Percentiles rank a stretch among this genome's conserved stretches.
These are phyloP conservation scores for Anisodus tanguticus DNA, from an alignment of 257 asterid species.

Conservation along the genomic window DNA sequence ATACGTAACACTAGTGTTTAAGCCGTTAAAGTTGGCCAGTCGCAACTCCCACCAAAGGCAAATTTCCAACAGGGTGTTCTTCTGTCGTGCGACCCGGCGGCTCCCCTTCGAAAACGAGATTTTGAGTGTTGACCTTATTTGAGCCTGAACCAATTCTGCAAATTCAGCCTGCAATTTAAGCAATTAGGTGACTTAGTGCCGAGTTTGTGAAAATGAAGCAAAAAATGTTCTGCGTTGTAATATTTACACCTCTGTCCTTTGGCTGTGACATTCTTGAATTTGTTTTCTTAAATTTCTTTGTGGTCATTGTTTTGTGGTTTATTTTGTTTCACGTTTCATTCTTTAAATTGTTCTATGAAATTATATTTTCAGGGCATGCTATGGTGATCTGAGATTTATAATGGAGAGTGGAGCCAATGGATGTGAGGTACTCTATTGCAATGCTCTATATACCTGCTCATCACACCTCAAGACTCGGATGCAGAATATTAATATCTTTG, in stretches of 20 bases:
- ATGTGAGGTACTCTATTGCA: constrained; percentile 47
- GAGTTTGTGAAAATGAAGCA: constrained; percentile 36
- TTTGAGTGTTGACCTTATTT: background rate
- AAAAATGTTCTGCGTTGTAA: background rate
- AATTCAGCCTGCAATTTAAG: constrained; percentile 37
- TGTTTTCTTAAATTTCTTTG: background rate
- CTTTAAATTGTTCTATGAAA: constrained; percentile 16
- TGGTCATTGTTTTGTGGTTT: background rate
- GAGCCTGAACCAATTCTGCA: constrained; percentile 34
- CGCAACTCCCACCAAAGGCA: no score
- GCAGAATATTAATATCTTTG: background rate
- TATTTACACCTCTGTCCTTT: background rate
- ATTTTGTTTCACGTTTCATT: background rate
- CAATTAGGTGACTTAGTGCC: constrained; percentile 38
- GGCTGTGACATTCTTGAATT: background rate
- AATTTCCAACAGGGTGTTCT: no score
- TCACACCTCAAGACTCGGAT: no score
- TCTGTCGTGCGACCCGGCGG: no score
- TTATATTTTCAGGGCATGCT: constrained; percentile 50
- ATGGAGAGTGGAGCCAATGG: constrained; percentile 71
- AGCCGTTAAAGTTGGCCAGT: no score
- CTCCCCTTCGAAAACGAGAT: background rate
- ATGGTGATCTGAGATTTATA: constrained; percentile 59
- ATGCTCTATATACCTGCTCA: background rate
- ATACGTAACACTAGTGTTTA: no score